A percentile compares a stretch with the other conserved stretches of the same genome.
Evolutionary conservation across 1,284 basidiomycete genomes (phyloP).

Genomic region (Trametes versicolor): DNA sequence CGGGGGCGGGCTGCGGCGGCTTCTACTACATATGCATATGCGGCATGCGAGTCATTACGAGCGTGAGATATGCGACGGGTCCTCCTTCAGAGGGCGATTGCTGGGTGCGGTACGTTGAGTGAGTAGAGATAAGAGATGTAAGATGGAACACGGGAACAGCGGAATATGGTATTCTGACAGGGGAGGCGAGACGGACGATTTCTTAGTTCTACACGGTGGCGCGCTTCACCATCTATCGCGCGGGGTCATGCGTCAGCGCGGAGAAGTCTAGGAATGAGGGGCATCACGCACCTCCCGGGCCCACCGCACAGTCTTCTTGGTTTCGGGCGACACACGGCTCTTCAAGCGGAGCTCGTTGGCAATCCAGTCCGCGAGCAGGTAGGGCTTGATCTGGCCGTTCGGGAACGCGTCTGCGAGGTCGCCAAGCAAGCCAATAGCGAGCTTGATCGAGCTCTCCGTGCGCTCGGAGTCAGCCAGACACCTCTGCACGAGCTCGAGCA

Average conservation of each 20-base stretch:
- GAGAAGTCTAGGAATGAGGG: background rate
- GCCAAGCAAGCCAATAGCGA: constrained; percentile 68
- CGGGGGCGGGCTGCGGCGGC: constrained; percentile 29
- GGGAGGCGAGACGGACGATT: background rate
- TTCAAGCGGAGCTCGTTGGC: constrained; percentile 79
- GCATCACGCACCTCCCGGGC: constrained; percentile 74
- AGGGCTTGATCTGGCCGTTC: constrained; percentile 81
- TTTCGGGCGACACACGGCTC: constrained; percentile 71
- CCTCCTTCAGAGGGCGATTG: constrained; percentile 38
- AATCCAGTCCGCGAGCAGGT: constrained; percentile 87
- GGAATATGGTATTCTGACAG: constrained; percentile 23
- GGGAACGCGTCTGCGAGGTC: constrained; percentile 93
- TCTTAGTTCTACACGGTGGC: constrained; percentile 39
- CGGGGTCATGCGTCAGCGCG: constrained; percentile 13
- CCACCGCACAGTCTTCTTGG: constrained; percentile 85
- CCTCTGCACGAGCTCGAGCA: constrained; percentile 86
- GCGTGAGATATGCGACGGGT: constrained; percentile 36
- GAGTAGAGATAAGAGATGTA: constrained; percentile 34
- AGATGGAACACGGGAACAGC: constrained; percentile 18
- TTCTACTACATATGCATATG: constrained; percentile 38
- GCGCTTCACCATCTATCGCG: constrained; percentile 40
- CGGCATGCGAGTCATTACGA: constrained; percentile 37
- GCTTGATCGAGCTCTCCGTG: constrained; percentile 81
- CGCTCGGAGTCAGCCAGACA: constrained; percentile 88
- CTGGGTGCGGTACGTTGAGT: constrained; percentile 34